Percentiles rank a stretch among this genome's conserved stretches.
Evolutionary conservation across 1,284 basidiomycete genomes (phyloP).

Genomic region (Coniferiporia sulphurascens): DNA sequence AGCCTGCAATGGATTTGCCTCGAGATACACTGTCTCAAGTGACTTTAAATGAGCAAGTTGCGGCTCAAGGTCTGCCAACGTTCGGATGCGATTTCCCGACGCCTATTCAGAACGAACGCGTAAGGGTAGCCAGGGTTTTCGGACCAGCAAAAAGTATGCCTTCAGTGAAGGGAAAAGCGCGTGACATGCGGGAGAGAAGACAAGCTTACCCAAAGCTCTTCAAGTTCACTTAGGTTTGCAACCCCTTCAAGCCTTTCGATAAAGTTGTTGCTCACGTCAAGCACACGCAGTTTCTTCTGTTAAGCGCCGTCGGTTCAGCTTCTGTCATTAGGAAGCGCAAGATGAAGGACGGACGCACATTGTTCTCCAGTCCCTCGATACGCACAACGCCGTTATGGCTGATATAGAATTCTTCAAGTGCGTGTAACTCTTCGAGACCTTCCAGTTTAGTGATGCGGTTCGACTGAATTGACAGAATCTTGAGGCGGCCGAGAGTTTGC

Average conservation of each 20-base stretch:
- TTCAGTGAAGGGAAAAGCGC: background rate
- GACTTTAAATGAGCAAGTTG: conserved; percentile 67
- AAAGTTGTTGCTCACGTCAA: conserved; percentile 88
- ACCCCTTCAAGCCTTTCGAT: conserved; percentile 77
- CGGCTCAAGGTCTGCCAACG: conserved; percentile 48
- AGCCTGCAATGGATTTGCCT: conserved; percentile 88
- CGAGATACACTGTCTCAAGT: conserved; percentile 90
- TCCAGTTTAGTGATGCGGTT: conserved; percentile 92
- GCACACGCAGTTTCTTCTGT: conserved; percentile 74
- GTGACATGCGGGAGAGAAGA: conserved; percentile 5
- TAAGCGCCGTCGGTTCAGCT: background rate
- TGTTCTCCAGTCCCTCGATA: conserved; percentile 84
- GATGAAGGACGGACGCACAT: conserved; percentile 43
- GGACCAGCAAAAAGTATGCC: background rate
- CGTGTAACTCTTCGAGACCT: conserved; percentile 64
- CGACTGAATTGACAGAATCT: conserved; percentile 85
- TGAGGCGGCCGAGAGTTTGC: conserved; percentile 60
- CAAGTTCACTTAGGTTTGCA: conserved; percentile 68
- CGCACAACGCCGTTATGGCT: conserved; percentile 88
- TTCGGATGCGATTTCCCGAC: background rate
- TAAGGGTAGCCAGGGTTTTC: background rate
- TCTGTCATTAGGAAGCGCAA: no score
- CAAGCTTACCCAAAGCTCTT: conserved; percentile 87
- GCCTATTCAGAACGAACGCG: background rate
- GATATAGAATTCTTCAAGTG: conserved; percentile 88